Evolutionary conservation across 345 rosid genomes (phyloP), one percentile per base, ranked within the genome.

Genomic region (Trapa incisa): DNA sequence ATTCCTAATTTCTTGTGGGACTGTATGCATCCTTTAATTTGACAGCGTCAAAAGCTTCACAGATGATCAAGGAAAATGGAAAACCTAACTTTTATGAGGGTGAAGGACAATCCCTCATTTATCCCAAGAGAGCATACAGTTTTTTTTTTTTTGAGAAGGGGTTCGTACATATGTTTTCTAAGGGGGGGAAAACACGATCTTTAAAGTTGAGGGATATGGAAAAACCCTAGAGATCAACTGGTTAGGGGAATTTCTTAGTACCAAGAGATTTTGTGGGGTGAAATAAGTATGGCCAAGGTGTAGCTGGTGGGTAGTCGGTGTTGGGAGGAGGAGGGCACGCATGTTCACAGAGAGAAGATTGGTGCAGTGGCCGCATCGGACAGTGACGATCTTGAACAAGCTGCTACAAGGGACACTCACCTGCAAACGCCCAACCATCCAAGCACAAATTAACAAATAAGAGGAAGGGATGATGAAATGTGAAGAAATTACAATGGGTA

Each of bases 351-450:
- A 84, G 70, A 91, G 78, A 62, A 94, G 95, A 73, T 85, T 89
- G 77, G 88, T 80, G 81, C 99, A 94, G 84, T 92, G 96, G 43
- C 97, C 99, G 70, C 97, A 94, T 75, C 96, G 87, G 58, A 94
- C 96, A 8, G 97, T 86, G 36, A 94, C 99, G 15, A 87, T 86
- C 89, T 89, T 94, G 89, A 85, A 86, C 89, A 94, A 82, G 83
- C 96, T 91, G 29, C 89, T 68, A 86, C 87, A 81, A 71, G 99
- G 97, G 77, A 95, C 96, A 71, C 92, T 91, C 76, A 95, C 99
- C 99, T 95, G 67, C 45, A 12, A 13, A 61, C 43, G 11, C 2
- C 2, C 2, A 37, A 16, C 15, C 29, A 38, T 14, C 38, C 32
- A 39, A 6, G 41, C 47, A 37, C 38, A 9, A 35, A 61, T 61